Conservation (phyloP, 768 basidiomycete species). For the Tulasnella sp. region DNA sequence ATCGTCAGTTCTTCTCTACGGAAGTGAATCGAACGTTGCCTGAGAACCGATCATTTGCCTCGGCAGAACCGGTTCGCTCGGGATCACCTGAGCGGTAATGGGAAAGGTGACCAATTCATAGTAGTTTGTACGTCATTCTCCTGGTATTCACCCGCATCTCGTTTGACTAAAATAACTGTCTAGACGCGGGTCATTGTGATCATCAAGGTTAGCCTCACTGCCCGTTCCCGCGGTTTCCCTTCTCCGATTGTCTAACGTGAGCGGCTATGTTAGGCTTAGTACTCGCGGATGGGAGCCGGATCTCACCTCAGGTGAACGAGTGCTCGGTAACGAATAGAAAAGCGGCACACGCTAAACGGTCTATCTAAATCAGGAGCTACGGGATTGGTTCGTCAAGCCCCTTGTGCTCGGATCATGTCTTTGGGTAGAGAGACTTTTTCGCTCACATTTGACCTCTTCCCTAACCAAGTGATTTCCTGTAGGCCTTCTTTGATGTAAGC, state of each 20-base stretch:
- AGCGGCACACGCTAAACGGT: background rate
- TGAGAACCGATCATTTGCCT: background rate
- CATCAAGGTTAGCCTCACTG: background rate
- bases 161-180: background rate
- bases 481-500: background rate
- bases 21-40: background rate
- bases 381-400: background rate
- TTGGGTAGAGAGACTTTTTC: background rate
- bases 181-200: background rate
- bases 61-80: background rate
- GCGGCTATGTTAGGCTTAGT: background rate
- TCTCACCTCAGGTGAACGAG: background rate
- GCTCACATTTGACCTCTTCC: background rate
- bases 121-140: background rate
- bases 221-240: background rate
- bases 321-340: background rate
- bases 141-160: background rate
- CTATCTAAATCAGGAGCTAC: background rate
- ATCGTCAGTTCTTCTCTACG: background rate
- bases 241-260: background rate
- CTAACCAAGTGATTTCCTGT: background rate
- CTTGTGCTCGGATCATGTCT: background rate
- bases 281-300: background rate
- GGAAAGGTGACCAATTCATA: background rate
- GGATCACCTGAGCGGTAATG: background rate